A percentile compares a stretch with the other conserved stretches of the same genome.
phyloP scores from a whole-genome alignment of 2,329 filamentous ascomycete genomes.

The Pseudocercospora macadamiae region DNA sequence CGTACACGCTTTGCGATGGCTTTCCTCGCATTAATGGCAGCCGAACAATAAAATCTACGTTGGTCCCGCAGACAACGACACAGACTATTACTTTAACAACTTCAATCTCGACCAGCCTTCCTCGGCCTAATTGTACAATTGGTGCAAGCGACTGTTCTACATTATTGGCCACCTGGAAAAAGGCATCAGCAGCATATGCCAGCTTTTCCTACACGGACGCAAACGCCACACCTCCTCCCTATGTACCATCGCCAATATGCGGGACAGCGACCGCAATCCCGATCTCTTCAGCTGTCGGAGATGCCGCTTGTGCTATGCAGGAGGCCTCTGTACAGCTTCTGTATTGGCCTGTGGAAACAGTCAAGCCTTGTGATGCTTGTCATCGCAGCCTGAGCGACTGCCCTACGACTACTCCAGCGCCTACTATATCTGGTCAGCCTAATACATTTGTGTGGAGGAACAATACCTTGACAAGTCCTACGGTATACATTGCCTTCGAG shows the following conservation, averaged over 20 bases:
- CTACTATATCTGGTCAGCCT: conserved; percentile 23
- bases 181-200: not conserved
- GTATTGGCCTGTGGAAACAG: conserved; percentile 26
- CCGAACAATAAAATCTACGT: conserved; percentile 12
- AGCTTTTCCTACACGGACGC: not conserved
- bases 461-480: conserved; percentile 29
- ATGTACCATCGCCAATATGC: conserved; percentile 16
- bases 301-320: conserved; percentile 19
- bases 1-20: conserved; percentile 31
- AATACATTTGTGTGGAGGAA: conserved; percentile 24
- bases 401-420: conserved; percentile 20
- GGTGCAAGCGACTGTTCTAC: conserved; percentile 19
- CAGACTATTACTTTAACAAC: not conserved
- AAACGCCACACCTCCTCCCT: not conserved
- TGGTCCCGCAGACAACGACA: not conserved
- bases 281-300: not conserved
- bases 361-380: conserved; percentile 15
- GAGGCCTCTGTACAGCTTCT: conserved; percentile 24
- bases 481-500: conserved; percentile 28
- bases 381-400: conserved; percentile 13
- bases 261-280: conserved; percentile 7
- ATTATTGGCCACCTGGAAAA: conserved; percentile 4
- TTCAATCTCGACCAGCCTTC: not conserved
- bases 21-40: conserved; percentile 26
- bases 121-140: conserved; percentile 28